Conservation (phyloP, 176 grass and related monocot genomes). For the Guadua angustifolia region DNA sequence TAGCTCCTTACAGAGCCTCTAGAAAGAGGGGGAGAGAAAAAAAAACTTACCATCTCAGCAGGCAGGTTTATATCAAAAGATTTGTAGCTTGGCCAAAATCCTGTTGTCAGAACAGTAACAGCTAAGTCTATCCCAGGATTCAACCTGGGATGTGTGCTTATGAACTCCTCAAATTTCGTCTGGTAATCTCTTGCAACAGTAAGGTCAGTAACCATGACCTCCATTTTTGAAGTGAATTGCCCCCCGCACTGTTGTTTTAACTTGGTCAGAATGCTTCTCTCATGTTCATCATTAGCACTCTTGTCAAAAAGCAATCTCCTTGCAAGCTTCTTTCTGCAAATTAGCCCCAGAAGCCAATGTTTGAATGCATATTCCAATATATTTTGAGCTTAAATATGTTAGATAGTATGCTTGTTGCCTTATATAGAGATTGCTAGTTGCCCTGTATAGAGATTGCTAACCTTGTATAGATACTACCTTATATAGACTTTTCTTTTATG, state of each 20-base stretch:
- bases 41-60: slow-evolving; percentile 70
- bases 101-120: slow-evolving; percentile 79
- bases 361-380: too few relatives aligned
- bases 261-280: slow-evolving; percentile 85
- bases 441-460: too few relatives aligned
- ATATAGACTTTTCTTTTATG: too few relatives aligned
- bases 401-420: too few relatives aligned
- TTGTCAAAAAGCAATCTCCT: too few relatives aligned
- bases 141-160: slow-evolving; percentile 49
- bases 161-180: slow-evolving; percentile 73
- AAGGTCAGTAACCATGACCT: slow-evolving; percentile 91
- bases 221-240: slow-evolving; percentile 92
- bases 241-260: slow-evolving; percentile 83
- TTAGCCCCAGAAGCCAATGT: too few relatives aligned
- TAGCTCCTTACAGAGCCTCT: background rate
- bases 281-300: too few relatives aligned
- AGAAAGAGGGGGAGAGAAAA: too few relatives aligned
- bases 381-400: too few relatives aligned
- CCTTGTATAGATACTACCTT: too few relatives aligned
- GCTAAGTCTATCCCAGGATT: slow-evolving; percentile 73
- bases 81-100: slow-evolving; percentile 92
- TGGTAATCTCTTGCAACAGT: slow-evolving; percentile 77
- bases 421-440: too few relatives aligned
- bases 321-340: too few relatives aligned
- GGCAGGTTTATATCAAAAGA: slow-evolving; percentile 80